Evolutionary conservation across 1,139 yeast species (phyloP).

Genomic region (Nematodospora anomalae): DNA sequence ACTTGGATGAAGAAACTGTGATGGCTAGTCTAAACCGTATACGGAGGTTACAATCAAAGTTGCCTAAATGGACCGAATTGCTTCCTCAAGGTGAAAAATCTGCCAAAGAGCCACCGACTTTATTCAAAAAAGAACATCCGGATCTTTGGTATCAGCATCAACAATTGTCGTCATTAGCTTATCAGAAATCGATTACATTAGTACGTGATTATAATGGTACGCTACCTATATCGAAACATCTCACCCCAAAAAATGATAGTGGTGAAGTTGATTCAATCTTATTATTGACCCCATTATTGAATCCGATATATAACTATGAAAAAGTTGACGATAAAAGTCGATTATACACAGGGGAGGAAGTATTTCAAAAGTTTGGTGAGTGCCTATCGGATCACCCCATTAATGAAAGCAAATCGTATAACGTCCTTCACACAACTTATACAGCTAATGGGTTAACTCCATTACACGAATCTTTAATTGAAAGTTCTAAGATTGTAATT

Average conservation of each 20-base stretch:
- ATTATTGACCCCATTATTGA: constrained; percentile 53
- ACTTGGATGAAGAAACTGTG: constrained; percentile 49
- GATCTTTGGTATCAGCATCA: constrained; percentile 46
- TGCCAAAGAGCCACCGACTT: constrained; percentile 24
- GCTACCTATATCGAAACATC: constrained; percentile 51
- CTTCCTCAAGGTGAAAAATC: constrained; percentile 40
- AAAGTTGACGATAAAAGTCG: constrained; percentile 18
- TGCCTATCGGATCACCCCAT: constrained; percentile 37
- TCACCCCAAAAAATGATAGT: constrained; percentile 18
- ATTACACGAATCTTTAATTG: constrained; percentile 57
- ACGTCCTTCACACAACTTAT: constrained; percentile 60
- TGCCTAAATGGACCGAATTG: constrained; percentile 51
- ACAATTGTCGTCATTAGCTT: constrained; percentile 47
- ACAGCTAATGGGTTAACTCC: constrained; percentile 65
- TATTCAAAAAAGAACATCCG: constrained; percentile 31
- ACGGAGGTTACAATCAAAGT: constrained; percentile 40
- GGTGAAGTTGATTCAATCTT: constrained; percentile 39
- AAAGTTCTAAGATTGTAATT: constrained; percentile 55
- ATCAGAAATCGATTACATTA: constrained; percentile 54
- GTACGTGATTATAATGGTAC: constrained; percentile 55
- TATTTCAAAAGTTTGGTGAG: constrained; percentile 53
- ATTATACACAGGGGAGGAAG: constrained; percentile 56
- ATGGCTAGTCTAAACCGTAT: constrained; percentile 45
- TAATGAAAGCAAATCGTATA: constrained; percentile 34
- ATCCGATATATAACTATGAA: constrained; percentile 35